Evolutionary conservation across 345 rosid species (phyloP).

Genomic region (Zanthoxylum bungeanum): DNA sequence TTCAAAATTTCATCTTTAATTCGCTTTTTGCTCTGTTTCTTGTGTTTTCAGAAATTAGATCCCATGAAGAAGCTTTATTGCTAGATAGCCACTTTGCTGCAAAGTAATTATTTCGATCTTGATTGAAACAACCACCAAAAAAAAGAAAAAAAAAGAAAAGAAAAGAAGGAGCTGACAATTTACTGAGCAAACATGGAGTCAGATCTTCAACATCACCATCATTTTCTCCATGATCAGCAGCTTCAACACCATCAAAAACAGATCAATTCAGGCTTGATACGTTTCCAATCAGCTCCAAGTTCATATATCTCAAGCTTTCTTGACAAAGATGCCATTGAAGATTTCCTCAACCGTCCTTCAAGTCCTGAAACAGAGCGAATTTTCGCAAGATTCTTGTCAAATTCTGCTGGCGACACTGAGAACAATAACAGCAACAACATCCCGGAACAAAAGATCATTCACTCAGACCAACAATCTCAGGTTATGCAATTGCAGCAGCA

Average conservation of each 20-base stretch:
- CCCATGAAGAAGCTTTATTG: background rate
- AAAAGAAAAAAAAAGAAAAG: too few species aligned
- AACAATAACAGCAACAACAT: background rate
- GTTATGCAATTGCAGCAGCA: constrained; percentile 29
- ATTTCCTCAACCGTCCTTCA: constrained; percentile 37
- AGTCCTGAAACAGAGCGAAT: constrained; percentile 57
- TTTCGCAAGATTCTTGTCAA: constrained; percentile 45
- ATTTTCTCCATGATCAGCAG: constrained; percentile 32
- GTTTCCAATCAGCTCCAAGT: constrained; percentile 64
- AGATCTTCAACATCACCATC: constrained; percentile 37
- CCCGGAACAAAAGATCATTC: constrained; percentile 25
- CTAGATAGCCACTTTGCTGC: too few species aligned
- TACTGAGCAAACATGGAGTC: constrained; percentile 48
- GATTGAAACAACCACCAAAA: background rate
- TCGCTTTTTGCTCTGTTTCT: too few species aligned
- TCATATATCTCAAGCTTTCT: constrained; percentile 36
- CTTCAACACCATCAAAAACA: constrained; percentile 37
- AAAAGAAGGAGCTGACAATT: too few species aligned
- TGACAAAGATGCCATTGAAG: constrained; percentile 43
- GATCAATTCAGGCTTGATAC: constrained; percentile 37
- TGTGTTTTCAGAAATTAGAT: background rate
- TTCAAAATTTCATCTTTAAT: background rate
- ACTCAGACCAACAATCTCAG: constrained; percentile 24
- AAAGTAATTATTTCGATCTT: constrained; percentile 21
- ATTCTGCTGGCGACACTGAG: constrained; percentile 31